Conservation (phyloP, 2,329 filamentous ascomycete species). For the Cercospora nicotianae region DNA sequence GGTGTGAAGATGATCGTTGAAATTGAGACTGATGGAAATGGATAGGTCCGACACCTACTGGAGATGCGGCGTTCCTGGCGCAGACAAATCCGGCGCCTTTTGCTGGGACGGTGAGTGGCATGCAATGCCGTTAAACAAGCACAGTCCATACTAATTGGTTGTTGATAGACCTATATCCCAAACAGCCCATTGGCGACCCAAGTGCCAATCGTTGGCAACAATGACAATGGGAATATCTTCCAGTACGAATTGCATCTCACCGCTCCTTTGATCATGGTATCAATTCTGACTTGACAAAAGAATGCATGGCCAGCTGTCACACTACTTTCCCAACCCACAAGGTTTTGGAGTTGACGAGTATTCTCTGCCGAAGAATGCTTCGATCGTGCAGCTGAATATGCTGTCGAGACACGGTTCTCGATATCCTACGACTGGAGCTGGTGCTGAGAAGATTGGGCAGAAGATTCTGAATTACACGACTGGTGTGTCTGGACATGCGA, state of each 20-base stretch:
- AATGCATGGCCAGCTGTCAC: constrained; percentile 67
- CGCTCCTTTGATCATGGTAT: background rate
- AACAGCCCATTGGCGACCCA: constrained; percentile 71
- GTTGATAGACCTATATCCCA: constrained; percentile 66
- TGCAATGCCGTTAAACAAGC: no score
- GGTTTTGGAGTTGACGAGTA: constrained; percentile 76
- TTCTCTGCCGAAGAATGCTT: constrained; percentile 63
- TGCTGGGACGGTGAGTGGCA: constrained; percentile 42
- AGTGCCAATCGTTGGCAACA: constrained; percentile 61
- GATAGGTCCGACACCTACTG: constrained; percentile 68
- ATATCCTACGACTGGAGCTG: constrained; percentile 65
- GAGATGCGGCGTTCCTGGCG: constrained; percentile 67
- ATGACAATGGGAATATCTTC: constrained; percentile 65
- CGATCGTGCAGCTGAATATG: constrained; percentile 71
- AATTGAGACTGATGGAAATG: background rate
- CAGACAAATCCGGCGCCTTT: constrained; percentile 69
- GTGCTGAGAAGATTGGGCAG: constrained; percentile 56
- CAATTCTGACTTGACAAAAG: background rate
- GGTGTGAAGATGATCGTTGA: background rate
- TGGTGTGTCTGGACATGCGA: constrained; percentile 40
- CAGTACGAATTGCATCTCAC: constrained; percentile 37
- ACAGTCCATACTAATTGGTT: no score
- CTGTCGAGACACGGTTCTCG: constrained; percentile 71
- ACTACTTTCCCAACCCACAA: constrained; percentile 65
- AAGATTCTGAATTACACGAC: constrained; percentile 57